Percentiles rank a stretch among this genome's conserved stretches.
Conservation (phyloP, 1,284 basidiomycete genomes). For the Fomitiporia mediterranea region DNA sequence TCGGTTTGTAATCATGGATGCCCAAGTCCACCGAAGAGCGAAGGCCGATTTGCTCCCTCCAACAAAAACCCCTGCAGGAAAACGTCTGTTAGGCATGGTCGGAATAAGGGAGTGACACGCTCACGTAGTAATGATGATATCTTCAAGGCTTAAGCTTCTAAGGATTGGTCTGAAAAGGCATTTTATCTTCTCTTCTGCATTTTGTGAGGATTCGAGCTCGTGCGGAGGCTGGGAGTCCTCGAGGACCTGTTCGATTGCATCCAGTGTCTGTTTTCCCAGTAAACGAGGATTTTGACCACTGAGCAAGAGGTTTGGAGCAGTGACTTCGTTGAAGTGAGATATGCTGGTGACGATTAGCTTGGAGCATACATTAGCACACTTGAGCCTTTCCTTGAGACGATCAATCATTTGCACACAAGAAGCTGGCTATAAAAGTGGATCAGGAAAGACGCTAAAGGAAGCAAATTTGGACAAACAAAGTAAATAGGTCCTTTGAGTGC, state of each 20-base stretch:
- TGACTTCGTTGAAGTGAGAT: neutral
- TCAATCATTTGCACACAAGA: neutral
- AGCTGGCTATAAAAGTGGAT: neutral
- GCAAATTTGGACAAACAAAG: constrained; percentile 1
- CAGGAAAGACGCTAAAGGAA: neutral
- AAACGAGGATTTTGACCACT: neutral
- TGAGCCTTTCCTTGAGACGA: neutral
- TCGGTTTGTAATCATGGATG: constrained; percentile 1
- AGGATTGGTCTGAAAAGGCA: constrained; percentile 4
- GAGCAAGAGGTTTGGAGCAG: neutral
- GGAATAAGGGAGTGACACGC: neutral
- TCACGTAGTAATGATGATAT: constrained; percentile 5
- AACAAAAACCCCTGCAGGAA: neutral
- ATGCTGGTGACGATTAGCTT: neutral
- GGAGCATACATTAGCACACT: neutral
- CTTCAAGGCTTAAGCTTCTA: neutral
- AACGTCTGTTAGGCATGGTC: neutral
- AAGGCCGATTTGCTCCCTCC: constrained; percentile 6
- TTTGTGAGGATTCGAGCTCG: constrained; percentile 5
- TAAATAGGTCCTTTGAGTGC: constrained; percentile 1
- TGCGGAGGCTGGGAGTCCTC: constrained; percentile 1
- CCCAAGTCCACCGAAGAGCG: constrained; percentile 1
- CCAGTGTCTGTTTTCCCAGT: neutral
- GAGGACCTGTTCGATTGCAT: neutral
- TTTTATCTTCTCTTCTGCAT: constrained; percentile 6